These are phyloP conservation scores for Polyporus tsugae DNA, from an alignment of 1,284 basidiomycete species.

Conservation along the genomic window DNA sequence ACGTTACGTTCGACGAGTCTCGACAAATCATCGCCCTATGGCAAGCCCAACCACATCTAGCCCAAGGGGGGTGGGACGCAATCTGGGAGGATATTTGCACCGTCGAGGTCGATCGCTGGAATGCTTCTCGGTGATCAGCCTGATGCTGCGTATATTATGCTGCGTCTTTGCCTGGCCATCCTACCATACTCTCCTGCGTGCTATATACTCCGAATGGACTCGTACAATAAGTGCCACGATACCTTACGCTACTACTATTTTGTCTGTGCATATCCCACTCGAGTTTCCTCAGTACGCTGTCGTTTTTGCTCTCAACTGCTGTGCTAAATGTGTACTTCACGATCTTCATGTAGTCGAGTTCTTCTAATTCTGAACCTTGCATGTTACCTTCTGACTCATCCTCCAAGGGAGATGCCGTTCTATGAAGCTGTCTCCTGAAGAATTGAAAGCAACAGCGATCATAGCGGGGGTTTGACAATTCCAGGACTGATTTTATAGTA, in stretches of 20 bases:
- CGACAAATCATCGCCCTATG: slow-evolving; percentile 66
- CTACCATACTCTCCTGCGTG: background rate
- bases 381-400: background rate
- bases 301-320: slow-evolving; percentile 13
- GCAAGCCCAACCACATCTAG: slow-evolving; percentile 70
- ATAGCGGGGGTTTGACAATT: slow-evolving; percentile 76
- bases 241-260: background rate
- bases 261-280: slow-evolving; percentile 1
- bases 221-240: background rate
- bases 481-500: slow-evolving; percentile 83
- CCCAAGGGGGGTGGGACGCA: slow-evolving; percentile 71
- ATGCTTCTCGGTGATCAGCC: slow-evolving; percentile 41
- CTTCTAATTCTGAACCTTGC: background rate
- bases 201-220: background rate
- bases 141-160: background rate
- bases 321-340: slow-evolving; percentile 12
- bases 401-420: background rate
- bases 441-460: slow-evolving; percentile 1
- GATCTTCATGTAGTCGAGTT: background rate
- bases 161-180: background rate
- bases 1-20: slow-evolving; percentile 71
- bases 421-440: background rate
- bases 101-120: slow-evolving; percentile 78
- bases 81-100: slow-evolving; percentile 80
- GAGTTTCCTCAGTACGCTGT: slow-evolving; percentile 4